Evolutionary conservation across 2,329 filamentous ascomycete genomes (phyloP), one percentile per base, ranked within the genome.

Genomic region (Dothiorella sarmentorum): DNA sequence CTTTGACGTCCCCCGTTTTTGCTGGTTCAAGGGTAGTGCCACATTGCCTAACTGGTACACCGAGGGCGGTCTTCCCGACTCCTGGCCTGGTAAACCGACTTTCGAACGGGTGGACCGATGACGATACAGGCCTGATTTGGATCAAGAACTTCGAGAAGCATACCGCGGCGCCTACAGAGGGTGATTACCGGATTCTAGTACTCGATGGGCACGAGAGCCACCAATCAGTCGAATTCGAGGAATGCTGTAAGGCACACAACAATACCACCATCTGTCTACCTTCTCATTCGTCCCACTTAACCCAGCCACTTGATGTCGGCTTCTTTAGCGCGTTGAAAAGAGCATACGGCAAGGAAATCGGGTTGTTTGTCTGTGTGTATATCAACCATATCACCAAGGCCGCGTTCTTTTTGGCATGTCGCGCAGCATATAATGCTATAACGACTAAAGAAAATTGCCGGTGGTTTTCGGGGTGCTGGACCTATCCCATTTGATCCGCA

Each of bases 221-320:
- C 63, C 33, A 69, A 27, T 69, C 63, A 7, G 59, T 60, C n/a
- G 58, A 69, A 59, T 75, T 76, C 57, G 56, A 74, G 43, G 22
- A 67, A 26, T 73, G 66, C 58, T 76, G 60, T 56, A 64, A 57
- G 37, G 53, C 64, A n/a, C 60, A 76, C 38, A 67, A 73, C 37
- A 74, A 76, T 63, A 69, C 73, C 43, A 66, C 64, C 45, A 61
- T 73, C 61, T 74, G 51, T 58, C 70, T 75, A 56, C 69, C 67
- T 58, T 4, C 64, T 5, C 62, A 72, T 61, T 70, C 64, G 26
- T 75, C 68, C 57, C 62, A 75, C 63, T 37, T 71, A n/a, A 65
- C 71, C 26, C 65, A 77, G 62, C 71, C 68, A 52, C 69, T 76
- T 42, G 65, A 76, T 69, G 63, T 75, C 27, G 64, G 64, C 7